A percentile compares a stretch with the other conserved stretches of the same genome.
Conservation (phyloP, 1,284 basidiomycete genomes). For the Rhodotorula sp. region DNA sequence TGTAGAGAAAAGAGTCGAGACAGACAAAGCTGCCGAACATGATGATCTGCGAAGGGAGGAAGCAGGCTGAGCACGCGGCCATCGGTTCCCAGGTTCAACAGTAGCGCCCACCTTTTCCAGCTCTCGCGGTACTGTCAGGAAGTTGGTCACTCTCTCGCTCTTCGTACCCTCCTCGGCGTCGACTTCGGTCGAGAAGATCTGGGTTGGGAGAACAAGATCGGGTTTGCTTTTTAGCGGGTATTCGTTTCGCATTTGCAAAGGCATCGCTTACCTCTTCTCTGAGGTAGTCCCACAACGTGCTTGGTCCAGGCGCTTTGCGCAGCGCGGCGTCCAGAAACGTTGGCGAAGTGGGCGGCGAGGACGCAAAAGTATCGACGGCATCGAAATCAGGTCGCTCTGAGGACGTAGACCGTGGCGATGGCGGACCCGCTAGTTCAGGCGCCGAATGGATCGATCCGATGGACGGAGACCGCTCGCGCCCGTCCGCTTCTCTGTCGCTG, state of each 20-base stretch:
- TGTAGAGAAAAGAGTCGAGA: constrained; percentile 95
- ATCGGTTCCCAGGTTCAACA: background rate
- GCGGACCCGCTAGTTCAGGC: constrained; percentile 12
- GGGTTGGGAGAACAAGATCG: background rate
- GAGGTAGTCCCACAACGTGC: constrained; percentile 89
- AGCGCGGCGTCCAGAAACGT: background rate
- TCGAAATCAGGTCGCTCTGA: background rate
- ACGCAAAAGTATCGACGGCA: background rate
- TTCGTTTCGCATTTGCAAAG: background rate
- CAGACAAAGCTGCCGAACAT: constrained; percentile 91
- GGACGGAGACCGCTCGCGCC: background rate
- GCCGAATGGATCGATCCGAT: constrained; percentile 41
- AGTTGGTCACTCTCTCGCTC: constrained; percentile 98
- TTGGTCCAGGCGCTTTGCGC: constrained; percentile 52
- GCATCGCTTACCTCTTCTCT: constrained; percentile 56
- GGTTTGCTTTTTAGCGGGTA: background rate
- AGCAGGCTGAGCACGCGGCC: background rate
- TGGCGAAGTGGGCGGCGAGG: background rate
- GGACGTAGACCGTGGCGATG: background rate
- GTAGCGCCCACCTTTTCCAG: constrained; percentile 75
- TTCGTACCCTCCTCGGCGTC: constrained; percentile 90
- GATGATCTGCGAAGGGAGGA: constrained; percentile 64
- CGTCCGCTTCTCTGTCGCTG: background rate
- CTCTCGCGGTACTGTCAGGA: constrained; percentile 86
- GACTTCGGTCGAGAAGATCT: constrained; percentile 83